phyloP scores from a whole-genome alignment of 805 yeast genomes.

The Saccharomycopsis schoenii region DNA sequence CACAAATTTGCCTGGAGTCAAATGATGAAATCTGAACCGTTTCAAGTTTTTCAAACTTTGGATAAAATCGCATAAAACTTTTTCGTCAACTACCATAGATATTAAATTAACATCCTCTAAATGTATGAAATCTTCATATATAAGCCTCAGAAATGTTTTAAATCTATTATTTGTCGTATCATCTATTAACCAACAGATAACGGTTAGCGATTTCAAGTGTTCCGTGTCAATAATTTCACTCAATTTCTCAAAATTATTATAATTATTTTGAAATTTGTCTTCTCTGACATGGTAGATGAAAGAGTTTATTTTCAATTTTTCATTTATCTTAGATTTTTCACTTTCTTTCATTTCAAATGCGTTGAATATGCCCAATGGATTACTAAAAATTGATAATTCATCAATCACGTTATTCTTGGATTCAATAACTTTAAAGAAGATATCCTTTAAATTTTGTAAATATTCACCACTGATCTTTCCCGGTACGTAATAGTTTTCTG shows the following conservation, averaged over 20 bases:
- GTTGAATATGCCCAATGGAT: neutral
- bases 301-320: conserved; percentile 1
- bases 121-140: conserved; percentile 6
- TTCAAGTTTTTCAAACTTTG: neutral
- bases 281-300: conserved; percentile 9
- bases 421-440: neutral
- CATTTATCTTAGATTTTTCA: neutral
- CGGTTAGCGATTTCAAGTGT: conserved; percentile 1
- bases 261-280: neutral
- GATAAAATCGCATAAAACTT: conserved; percentile 4
- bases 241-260: neutral
- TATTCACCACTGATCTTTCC: neutral
- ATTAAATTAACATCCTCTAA: conserved; percentile 10
- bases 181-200: conserved; percentile 7
- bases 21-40: conserved; percentile 15
- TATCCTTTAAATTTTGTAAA: neutral
- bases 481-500: conserved; percentile 1
- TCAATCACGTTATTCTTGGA: neutral
- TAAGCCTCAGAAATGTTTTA: neutral
- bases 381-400: neutral
- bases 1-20: conserved; percentile 2
- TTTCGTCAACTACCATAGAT: conserved; percentile 11
- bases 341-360: neutral
- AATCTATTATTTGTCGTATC: neutral
- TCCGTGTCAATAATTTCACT: conserved; percentile 3